Evolutionary conservation across 2,329 filamentous ascomycete species (phyloP), one percentile per base, ranked within the genome.

Genomic region (Pseudogymnoascus sp.): DNA sequence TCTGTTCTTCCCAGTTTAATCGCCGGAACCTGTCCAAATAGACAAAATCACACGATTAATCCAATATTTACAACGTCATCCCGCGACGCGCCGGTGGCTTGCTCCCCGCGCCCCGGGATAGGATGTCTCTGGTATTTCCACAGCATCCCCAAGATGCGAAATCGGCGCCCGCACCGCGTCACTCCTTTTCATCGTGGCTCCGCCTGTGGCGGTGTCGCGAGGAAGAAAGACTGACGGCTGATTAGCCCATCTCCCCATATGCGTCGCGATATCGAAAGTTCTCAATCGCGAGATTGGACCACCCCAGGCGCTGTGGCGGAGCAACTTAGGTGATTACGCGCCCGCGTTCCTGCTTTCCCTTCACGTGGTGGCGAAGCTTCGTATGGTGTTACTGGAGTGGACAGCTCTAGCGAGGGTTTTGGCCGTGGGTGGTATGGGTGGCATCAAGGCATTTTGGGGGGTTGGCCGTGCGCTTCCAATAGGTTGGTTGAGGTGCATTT

Each of bases 361-460:
- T 52, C 45, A 29, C 45, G 45, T 52, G 25, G 45, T 52, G 45
- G 25, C 27, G 45, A 52, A 52, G 45, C 45, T 48, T 48, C 45
- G 13, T 25, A 52, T 18, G 45, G 45, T 3, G 8, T 4, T 2
- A 15, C 45, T 52, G 18, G 45, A n/a, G 10, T 15, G n/a, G 45
- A 3, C 29, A 10, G 7, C 1, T 31, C 45, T 15, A 52, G 45
- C 45, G 27, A 52, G 21, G 29, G 6, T 15, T n/a, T 52, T 52
- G 25, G 25, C 42, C 25, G 42, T 48, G 10, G 3, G 25, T n/a
- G 6, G 3, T 8, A 48, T 48, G 10, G 3, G 25, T n/a, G 3
- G 3, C 5, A 48, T 29, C 40, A 45, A 9, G 42, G 42, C 42
- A 13, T 15, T 9, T 29, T 48, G 13, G 3, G 13, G 3, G 4